Percentiles rank a stretch among this genome's conserved stretches.
phyloP scores from a whole-genome alignment of 2,329 filamentous ascomycete genomes.

The Pleurostoma richardsiae region DNA sequence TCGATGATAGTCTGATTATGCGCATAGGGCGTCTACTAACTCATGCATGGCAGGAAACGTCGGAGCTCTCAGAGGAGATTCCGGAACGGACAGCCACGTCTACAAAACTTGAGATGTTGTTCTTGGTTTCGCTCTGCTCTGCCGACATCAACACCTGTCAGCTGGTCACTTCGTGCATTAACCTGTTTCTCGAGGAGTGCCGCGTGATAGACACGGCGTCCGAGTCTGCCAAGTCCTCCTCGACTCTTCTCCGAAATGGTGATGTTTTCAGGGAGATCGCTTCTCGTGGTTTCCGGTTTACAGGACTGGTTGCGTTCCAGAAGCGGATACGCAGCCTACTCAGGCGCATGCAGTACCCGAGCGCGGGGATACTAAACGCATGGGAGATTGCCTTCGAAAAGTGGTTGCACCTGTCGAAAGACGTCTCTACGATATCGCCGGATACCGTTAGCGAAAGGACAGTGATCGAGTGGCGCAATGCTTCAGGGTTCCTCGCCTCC shows the following conservation, averaged over 20 bases:
- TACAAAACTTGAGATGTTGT: conserved; percentile 55
- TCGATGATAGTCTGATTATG: not conserved
- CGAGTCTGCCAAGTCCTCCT: conserved; percentile 43
- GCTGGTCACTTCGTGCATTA: conserved; percentile 57
- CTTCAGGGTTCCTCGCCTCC: conserved; percentile 64
- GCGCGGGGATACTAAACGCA: conserved; percentile 60
- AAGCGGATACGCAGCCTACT: conserved; percentile 58
- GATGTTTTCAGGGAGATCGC: conserved; percentile 58
- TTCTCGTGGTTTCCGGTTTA: conserved; percentile 60
- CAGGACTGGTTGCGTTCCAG: conserved; percentile 65
- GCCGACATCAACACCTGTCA: conserved; percentile 62
- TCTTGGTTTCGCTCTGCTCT: conserved; percentile 61
- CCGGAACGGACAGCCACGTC: conserved; percentile 47
- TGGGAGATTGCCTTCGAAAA: conserved; percentile 63
- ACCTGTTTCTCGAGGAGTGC: conserved; percentile 58
- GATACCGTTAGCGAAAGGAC: conserved; percentile 50
- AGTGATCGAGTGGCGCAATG: conserved; percentile 63
- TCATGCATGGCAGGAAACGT: conserved; percentile 40
- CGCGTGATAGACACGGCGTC: conserved; percentile 45
- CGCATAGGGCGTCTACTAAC: not conserved
- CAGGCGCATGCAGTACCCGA: conserved; percentile 56
- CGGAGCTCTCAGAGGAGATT: conserved; percentile 47
- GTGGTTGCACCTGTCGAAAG: conserved; percentile 60
- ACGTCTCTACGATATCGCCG: conserved; percentile 48
- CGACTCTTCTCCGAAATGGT: conserved; percentile 53